phyloP scores from a whole-genome alignment of 2,329 filamentous ascomycete genomes.

The Nemania sp. region DNA sequence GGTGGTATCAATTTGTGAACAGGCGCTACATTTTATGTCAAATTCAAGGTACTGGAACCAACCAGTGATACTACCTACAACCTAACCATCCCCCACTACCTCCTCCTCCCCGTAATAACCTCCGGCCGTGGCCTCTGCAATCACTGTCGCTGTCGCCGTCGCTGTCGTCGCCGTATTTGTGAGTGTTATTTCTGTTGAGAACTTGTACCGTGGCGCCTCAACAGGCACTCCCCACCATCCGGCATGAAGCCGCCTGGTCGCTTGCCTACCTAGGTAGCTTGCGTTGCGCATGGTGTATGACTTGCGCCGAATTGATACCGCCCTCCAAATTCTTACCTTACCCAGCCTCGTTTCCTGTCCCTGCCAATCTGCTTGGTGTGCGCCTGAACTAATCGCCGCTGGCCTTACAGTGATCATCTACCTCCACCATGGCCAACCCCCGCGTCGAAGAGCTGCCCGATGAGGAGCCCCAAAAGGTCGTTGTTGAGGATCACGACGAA shows the following conservation, averaged over 20 bases:
- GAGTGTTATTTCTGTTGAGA: neutral
- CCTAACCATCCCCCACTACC: constrained; percentile 13
- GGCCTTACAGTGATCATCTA: constrained; percentile 7
- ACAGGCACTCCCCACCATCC: too few species aligned
- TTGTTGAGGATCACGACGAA: constrained; percentile 74
- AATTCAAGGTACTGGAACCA: constrained; percentile 21
- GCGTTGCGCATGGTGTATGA: neutral
- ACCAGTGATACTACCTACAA: constrained; percentile 19
- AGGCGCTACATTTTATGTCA: constrained; percentile 29
- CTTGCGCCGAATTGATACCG: constrained; percentile 16
- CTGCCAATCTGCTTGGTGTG: constrained; percentile 13
- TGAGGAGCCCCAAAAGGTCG: constrained; percentile 79
- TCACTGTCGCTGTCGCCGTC: constrained; percentile 6
- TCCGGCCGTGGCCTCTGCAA: constrained; percentile 3
- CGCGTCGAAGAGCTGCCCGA: constrained; percentile 97
- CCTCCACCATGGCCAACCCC: constrained; percentile 81
- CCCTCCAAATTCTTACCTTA: neutral
- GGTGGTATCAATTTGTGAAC: constrained; percentile 32
- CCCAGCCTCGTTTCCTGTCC: constrained; percentile 23
- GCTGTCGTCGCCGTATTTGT: constrained; percentile 22
- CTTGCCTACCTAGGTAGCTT: neutral
- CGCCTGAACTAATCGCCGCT: constrained; percentile 7
- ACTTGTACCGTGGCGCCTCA: too few species aligned
- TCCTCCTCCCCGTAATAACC: constrained; percentile 23
- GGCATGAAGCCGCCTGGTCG: neutral